phyloP scores from a whole-genome alignment of 2,329 filamentous ascomycete species.

The Aspergillus eucalypticola region DNA sequence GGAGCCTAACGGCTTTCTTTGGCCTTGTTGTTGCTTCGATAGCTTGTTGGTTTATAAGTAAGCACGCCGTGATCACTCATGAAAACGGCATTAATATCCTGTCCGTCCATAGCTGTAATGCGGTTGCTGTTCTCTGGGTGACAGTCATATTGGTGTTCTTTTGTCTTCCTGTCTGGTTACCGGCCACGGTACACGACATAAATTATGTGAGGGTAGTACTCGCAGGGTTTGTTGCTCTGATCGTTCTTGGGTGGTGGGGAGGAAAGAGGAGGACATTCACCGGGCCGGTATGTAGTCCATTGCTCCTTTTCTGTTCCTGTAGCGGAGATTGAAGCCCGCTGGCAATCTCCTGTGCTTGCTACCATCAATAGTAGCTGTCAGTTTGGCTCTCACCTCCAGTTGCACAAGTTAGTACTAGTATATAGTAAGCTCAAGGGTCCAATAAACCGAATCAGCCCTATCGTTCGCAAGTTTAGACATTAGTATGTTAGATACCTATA shows the following conservation, averaged over 20 bases:
- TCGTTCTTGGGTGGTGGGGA: slow-evolving; percentile 1
- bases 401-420: too few relatives aligned
- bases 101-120: slow-evolving; percentile 35
- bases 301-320: too few relatives aligned
- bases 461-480: too few relatives aligned
- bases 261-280: slow-evolving; percentile 3
- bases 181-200: slow-evolving; percentile 47
- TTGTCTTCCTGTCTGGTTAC: slow-evolving; percentile 46
- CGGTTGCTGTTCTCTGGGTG: slow-evolving; percentile 48
- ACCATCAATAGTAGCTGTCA: too few relatives aligned
- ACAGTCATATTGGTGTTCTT: slow-evolving; percentile 49
- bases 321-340: background rate
- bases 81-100: background rate
- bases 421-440: too few relatives aligned
- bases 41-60: slow-evolving; percentile 22
- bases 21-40: slow-evolving; percentile 25
- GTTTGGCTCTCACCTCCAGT: too few relatives aligned
- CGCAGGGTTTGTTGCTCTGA: background rate
- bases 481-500: too few relatives aligned
- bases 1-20: slow-evolving; percentile 26
- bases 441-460: too few relatives aligned
- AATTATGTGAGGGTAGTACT: slow-evolving; percentile 39
- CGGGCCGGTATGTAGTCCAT: background rate
- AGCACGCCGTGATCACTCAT: background rate
- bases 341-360: too few relatives aligned